Percentiles rank a stretch among this genome's conserved stretches.
phyloP scores from a whole-genome alignment of 176 grass and related monocot genomes.

The Oryza longistaminata region DNA sequence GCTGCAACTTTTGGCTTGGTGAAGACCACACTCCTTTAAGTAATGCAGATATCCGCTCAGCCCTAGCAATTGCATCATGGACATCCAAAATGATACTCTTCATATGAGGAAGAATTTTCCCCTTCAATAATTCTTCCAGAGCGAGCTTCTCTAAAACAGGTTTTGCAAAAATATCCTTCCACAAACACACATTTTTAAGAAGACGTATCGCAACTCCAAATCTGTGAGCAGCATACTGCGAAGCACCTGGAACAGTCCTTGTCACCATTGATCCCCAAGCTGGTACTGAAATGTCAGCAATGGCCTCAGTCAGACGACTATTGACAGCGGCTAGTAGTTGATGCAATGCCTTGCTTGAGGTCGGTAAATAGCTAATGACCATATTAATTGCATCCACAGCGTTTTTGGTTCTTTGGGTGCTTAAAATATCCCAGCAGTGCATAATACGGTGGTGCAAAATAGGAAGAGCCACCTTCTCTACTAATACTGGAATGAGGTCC shows the following conservation, averaged over 20 bases:
- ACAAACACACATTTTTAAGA: slow-evolving; percentile 83
- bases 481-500: slow-evolving; percentile 64
- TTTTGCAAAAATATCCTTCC: slow-evolving; percentile 77
- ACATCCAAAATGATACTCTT: slow-evolving; percentile 78
- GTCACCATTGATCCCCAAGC: slow-evolving; percentile 77
- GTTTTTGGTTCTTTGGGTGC: slow-evolving; percentile 66
- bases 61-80: slow-evolving; percentile 76
- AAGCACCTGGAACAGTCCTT: slow-evolving; percentile 74
- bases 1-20: slow-evolving; percentile 54
- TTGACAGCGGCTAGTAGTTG: slow-evolving; percentile 60
- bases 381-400: slow-evolving; percentile 62
- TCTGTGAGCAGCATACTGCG: slow-evolving; percentile 67
- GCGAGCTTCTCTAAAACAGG: slow-evolving; percentile 87
- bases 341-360: slow-evolving; percentile 63
- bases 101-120: slow-evolving; percentile 88
- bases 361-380: slow-evolving; percentile 68
- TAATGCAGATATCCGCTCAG: slow-evolving; percentile 68
- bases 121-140: slow-evolving; percentile 68
- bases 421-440: slow-evolving; percentile 90
- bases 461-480: slow-evolving; percentile 94
- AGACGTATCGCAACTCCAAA: slow-evolving; percentile 83
- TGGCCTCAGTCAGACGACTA: slow-evolving; percentile 62
- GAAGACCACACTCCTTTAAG: slow-evolving; percentile 55
- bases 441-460: slow-evolving; percentile 87
- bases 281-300: slow-evolving; percentile 64